phyloP scores from a whole-genome alignment of 106 monocot genomes.

The Phalaenopsis aphrodite region DNA sequence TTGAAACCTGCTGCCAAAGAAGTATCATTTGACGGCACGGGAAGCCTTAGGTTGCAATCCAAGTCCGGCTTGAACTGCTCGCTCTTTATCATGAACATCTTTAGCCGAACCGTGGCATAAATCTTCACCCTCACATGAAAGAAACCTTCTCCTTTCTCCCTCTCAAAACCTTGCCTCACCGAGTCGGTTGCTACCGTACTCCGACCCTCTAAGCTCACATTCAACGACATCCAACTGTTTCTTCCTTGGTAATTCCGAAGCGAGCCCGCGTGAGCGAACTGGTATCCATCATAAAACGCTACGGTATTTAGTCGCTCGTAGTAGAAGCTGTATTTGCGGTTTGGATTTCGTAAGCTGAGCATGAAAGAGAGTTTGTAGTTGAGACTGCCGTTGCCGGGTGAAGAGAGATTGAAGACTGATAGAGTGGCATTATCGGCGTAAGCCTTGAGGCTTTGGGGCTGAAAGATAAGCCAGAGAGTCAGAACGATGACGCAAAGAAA shows the following conservation, averaged over 20 bases:
- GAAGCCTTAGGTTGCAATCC: conserved; percentile 14
- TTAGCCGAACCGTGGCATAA: conserved; percentile 20
- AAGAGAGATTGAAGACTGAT: not conserved
- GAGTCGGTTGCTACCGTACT: not conserved
- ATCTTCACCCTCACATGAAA: conserved; percentile 9
- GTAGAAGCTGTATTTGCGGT: conserved; percentile 7
- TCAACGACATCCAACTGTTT: conserved; percentile 16
- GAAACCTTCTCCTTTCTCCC: conserved; percentile 18
- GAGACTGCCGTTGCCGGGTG: not conserved
- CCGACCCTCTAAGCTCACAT: conserved; percentile 1
- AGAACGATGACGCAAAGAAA: not conserved
- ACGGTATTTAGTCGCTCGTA: conserved; percentile 8
- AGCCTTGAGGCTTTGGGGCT: not conserved
- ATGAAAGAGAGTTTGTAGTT: conserved; percentile 18
- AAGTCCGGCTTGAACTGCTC: conserved; percentile 18
- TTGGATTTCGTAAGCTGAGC: conserved; percentile 18
- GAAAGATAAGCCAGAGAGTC: conserved; percentile 5
- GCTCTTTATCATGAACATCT: conserved; percentile 15
- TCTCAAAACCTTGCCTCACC: not conserved
- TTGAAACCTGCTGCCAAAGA: not conserved
- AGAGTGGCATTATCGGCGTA: not conserved
- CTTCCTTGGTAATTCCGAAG: conserved; percentile 5
- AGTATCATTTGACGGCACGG: conserved; percentile 1
- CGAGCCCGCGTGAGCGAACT: not conserved
- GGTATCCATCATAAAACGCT: not conserved